phyloP scores from a whole-genome alignment of 1,284 basidiomycete genomes.

The Heterobasidion annosum region DNA sequence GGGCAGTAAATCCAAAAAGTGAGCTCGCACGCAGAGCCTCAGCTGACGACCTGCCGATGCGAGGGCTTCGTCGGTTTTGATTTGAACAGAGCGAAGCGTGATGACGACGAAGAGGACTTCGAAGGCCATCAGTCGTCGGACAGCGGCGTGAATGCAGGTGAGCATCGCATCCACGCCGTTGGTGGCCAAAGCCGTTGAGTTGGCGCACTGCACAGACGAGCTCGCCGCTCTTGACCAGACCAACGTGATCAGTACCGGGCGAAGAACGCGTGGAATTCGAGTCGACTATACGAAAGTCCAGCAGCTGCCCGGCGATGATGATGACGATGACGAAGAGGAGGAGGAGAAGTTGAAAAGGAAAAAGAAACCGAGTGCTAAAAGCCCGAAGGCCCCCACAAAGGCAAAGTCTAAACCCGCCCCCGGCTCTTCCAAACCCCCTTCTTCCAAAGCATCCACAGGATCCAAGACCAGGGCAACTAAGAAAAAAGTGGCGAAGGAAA shows the following conservation, averaged over 20 bases:
- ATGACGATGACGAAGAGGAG: slow-evolving; percentile 18
- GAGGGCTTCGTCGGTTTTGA: neutral
- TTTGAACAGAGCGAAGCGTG: slow-evolving; percentile 17
- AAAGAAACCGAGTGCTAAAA: slow-evolving; percentile 4
- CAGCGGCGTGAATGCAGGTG: slow-evolving; percentile 20
- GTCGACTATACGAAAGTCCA: slow-evolving; percentile 26
- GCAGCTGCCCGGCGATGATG: slow-evolving; percentile 15
- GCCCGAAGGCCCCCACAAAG: slow-evolving; percentile 2
- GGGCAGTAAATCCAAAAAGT: slow-evolving; percentile 21
- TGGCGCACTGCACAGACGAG: slow-evolving; percentile 18
- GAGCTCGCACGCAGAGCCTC: slow-evolving; percentile 4
- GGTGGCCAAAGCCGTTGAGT: neutral
- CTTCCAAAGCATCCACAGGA: slow-evolving; percentile 5
- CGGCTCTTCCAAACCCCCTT: slow-evolving; percentile 5
- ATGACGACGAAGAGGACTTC: slow-evolving; percentile 19
- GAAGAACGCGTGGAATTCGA: slow-evolving; percentile 25
- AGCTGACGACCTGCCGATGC: neutral
- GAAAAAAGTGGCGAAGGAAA: slow-evolving; percentile 9
- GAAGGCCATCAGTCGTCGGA: slow-evolving; percentile 17
- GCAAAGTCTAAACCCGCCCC: slow-evolving; percentile 4
- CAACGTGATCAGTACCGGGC: slow-evolving; percentile 20
- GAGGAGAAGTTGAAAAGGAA: slow-evolving; percentile 13
- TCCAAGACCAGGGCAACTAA: slow-evolving; percentile 11
- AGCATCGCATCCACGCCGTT: slow-evolving; percentile 1
- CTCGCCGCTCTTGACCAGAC: slow-evolving; percentile 17